Evolutionary conservation across 805 yeast genomes (phyloP).

Genomic region (Suhomyces sp.): DNA sequence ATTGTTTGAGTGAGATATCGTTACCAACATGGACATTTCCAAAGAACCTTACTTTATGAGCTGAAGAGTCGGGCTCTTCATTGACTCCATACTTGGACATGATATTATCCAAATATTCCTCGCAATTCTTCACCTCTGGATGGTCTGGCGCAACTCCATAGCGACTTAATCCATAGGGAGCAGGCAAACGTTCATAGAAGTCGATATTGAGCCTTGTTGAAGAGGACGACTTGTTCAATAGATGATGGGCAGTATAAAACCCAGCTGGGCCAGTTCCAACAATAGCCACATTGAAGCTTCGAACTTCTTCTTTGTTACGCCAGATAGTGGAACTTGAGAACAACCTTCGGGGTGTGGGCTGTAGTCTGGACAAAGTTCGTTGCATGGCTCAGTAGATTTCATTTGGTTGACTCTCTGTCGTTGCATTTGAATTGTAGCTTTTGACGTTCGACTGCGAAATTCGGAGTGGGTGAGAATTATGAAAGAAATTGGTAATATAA

Average conservation of each 20-base stretch:
- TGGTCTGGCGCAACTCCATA: constrained; percentile 99
- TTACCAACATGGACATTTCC: constrained; percentile 75
- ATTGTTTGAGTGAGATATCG: constrained; percentile 50
- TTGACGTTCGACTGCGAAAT: too few relatives aligned
- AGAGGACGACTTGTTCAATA: constrained; percentile 49
- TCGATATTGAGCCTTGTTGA: constrained; percentile 49
- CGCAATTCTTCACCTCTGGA: constrained; percentile 88
- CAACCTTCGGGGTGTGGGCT: not conserved
- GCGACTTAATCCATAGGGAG: constrained; percentile 88
- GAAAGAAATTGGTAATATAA: too few relatives aligned
- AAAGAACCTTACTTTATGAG: constrained; percentile 43
- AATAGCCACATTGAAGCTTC: constrained; percentile 55
- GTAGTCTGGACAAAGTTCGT: too few relatives aligned
- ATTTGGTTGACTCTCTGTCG: too few relatives aligned
- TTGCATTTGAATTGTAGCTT: too few relatives aligned
- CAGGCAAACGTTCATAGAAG: constrained; percentile 79
- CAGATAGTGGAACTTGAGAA: not conserved
- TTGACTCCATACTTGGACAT: constrained; percentile 22
- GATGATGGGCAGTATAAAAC: constrained; percentile 79
- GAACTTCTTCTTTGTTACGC: too few relatives aligned
- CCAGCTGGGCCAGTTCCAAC: constrained; percentile 98
- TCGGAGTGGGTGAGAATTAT: too few relatives aligned
- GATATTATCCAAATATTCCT: constrained; percentile 65
- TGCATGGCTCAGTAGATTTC: too few relatives aligned
- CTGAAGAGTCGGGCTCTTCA: constrained; percentile 13